A percentile compares a stretch with the other conserved stretches of the same genome.
Conservation (phyloP, 352 stramenopile genomes). For the Phytopythium litorale region DNA sequence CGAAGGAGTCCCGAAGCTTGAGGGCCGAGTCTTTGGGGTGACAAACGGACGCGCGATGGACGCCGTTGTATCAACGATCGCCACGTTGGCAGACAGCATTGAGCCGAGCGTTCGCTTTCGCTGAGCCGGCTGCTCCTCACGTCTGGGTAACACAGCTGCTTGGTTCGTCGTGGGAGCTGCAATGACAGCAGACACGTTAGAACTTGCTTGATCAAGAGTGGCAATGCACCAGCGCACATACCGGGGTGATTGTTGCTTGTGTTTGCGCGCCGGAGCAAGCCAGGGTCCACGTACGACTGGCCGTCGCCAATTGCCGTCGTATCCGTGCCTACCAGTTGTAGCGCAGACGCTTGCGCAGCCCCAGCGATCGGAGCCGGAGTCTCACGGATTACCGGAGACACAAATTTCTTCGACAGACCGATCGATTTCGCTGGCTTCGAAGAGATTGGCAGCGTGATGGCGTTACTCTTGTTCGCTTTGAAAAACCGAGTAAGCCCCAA, state of each 20-base stretch:
- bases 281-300: slow-evolving; percentile 77
- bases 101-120: slow-evolving; percentile 48
- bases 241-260: slow-evolving; percentile 11
- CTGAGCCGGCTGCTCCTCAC: slow-evolving; percentile 10
- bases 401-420: slow-evolving; percentile 29
- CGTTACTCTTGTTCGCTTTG: slow-evolving; percentile 63
- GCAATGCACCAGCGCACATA: slow-evolving; percentile 13
- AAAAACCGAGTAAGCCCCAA: slow-evolving; percentile 84
- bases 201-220: background rate
- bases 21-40: slow-evolving; percentile 20
- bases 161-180: slow-evolving; percentile 7
- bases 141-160: background rate
- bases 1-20: background rate
- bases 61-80: slow-evolving; percentile 62
- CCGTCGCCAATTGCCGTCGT: slow-evolving; percentile 67
- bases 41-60: slow-evolving; percentile 68
- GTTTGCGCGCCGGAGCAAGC: slow-evolving; percentile 37
- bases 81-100: slow-evolving; percentile 48
- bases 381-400: slow-evolving; percentile 1
- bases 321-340: slow-evolving; percentile 5
- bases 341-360: slow-evolving; percentile 7
- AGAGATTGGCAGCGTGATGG: slow-evolving; percentile 12
- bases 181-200: background rate
- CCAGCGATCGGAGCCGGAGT: slow-evolving; percentile 3
- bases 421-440: slow-evolving; percentile 31